Evolutionary conservation across 257 asterid species (phyloP).

Genomic region (Cruciata laevipes): DNA sequence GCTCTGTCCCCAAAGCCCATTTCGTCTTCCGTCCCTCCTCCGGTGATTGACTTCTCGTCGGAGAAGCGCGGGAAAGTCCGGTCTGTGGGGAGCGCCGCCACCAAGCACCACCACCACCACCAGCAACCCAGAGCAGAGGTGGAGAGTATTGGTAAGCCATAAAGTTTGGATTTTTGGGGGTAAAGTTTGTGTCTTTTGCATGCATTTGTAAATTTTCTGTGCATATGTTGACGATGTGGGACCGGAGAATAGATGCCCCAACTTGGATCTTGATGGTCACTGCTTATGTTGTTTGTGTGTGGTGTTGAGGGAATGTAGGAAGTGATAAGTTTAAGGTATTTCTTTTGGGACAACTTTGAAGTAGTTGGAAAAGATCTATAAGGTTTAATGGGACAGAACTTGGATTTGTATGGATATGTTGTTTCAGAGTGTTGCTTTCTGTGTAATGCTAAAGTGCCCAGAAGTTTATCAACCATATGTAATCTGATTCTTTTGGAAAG

Average conservation of each 20-base stretch:
- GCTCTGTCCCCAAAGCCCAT: conserved; percentile 85
- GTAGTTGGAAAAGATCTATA: conserved; percentile 3
- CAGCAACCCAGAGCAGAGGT: conserved; percentile 42
- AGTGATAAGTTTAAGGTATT: not conserved
- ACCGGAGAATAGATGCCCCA: conserved; percentile 42
- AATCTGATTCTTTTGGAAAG: conserved; percentile 9
- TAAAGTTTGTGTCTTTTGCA: conserved; percentile 8
- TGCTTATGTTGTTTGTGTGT: conserved; percentile 20
- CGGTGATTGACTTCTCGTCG: conserved; percentile 85
- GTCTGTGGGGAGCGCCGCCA: conserved; percentile 35
- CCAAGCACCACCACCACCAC: conserved; percentile 34
- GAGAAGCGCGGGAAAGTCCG: conserved; percentile 63
- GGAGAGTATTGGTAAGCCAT: conserved; percentile 40
- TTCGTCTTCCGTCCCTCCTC: conserved; percentile 74
- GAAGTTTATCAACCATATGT: conserved; percentile 3
- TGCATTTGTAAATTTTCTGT: not conserved
- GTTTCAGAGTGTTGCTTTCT: conserved; percentile 9
- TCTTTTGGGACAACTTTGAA: conserved; percentile 5
- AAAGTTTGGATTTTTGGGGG: conserved; percentile 15
- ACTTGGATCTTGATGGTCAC: conserved; percentile 30
- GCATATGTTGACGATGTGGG: conserved; percentile 43
- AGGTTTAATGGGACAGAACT: conserved; percentile 1
- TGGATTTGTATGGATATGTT: not conserved
- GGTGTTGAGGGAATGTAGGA: not conserved
- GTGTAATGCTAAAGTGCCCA: not conserved